A percentile compares a stretch with the other conserved stretches of the same genome.
Evolutionary conservation across 2,329 filamentous ascomycete species (phyloP).

Genomic region (Colletotrichum trifolii): DNA sequence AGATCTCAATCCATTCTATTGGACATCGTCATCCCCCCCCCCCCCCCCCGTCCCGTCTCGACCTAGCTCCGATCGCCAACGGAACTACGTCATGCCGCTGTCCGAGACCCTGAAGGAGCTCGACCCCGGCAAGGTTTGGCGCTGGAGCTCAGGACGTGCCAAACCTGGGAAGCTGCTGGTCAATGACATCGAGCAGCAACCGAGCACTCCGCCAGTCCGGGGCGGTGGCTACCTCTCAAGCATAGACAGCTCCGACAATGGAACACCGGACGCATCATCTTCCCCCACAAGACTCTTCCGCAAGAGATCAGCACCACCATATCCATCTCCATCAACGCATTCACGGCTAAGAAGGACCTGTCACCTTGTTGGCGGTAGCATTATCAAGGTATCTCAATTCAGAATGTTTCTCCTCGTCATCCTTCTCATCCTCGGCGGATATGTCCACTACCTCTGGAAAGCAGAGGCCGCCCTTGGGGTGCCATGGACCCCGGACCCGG

Average conservation of each 20-base stretch:
- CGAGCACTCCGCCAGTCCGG: constrained; percentile 33
- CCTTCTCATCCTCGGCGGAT: constrained; percentile 50
- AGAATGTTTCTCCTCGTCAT: constrained; percentile 52
- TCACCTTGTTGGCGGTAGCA: constrained; percentile 9
- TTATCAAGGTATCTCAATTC: constrained; percentile 34
- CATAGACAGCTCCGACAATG: constrained; percentile 34
- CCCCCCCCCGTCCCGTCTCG: background rate
- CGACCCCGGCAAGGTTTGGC: constrained; percentile 32
- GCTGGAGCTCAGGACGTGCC: constrained; percentile 35
- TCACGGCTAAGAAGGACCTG: constrained; percentile 14
- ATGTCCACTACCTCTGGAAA: constrained; percentile 56
- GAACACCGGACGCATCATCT: too few species aligned
- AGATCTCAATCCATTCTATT: background rate
- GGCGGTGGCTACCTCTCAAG: constrained; percentile 34
- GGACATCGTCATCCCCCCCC: background rate
- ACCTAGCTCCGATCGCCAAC: background rate
- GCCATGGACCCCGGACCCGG: constrained; percentile 62
- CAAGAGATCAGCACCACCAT: constrained; percentile 21
- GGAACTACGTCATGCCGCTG: constrained; percentile 23
- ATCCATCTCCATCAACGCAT: constrained; percentile 2
- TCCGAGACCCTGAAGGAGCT: constrained; percentile 25
- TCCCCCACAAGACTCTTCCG: constrained; percentile 28
- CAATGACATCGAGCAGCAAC: constrained; percentile 36
- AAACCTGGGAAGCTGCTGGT: constrained; percentile 20
- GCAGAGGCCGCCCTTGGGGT: constrained; percentile 55